Base-by-base conservation (phyloP, 1,284 basidiomycete genomes). In the Ganoderma resinaceum region DNA sequence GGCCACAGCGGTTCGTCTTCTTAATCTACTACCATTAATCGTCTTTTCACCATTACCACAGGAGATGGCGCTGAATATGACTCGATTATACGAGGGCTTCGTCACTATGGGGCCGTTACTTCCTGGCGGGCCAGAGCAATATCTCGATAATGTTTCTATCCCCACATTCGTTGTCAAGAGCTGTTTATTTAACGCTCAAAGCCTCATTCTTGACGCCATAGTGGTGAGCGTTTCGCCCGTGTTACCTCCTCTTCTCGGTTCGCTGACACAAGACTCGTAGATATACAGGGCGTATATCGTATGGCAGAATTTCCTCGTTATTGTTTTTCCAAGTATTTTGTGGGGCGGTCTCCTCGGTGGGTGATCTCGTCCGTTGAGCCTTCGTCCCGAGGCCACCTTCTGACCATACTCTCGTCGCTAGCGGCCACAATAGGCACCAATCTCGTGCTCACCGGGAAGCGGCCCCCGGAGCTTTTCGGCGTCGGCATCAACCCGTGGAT, bases 191-290 rank as follows among this genome's bases (percentile, higher is more conserved):
- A 70, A 72, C n/a, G 68, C 74, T 29, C 80, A 81, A 61, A 81
- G 79, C 0, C 69, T 81, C 1, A 69, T 80, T 14, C 76, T 79
- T 5, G 80, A 81, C 46, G 75, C 72, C 26, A 75, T 81, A 11
- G 68, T 82, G 18, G 80, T 80, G 53, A 57, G 77, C 72, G 57
- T 20, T 52, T 29, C 42, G 37, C 11, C 37, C 20, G 38, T 9
- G 14, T 29, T 26, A 29, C 9, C 6, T 18, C 14, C 29, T 6
- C 6, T 9, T 26, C 40, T 11, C 29, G n/a, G 29, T 60, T 8
- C 6, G 23, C n/a, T 53, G 2, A 43, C n/a, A 16, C 35, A 9
- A 46, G 31, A 26, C 35, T 20, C 35, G 35, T 40, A 79, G 78
- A 76, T 80, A 14, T 76, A 76, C 67, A 76, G 78, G 7, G 73